Evolutionary conservation across 139 green algal genomes (phyloP).

Genomic region (Klebsormidium nitens): DNA sequence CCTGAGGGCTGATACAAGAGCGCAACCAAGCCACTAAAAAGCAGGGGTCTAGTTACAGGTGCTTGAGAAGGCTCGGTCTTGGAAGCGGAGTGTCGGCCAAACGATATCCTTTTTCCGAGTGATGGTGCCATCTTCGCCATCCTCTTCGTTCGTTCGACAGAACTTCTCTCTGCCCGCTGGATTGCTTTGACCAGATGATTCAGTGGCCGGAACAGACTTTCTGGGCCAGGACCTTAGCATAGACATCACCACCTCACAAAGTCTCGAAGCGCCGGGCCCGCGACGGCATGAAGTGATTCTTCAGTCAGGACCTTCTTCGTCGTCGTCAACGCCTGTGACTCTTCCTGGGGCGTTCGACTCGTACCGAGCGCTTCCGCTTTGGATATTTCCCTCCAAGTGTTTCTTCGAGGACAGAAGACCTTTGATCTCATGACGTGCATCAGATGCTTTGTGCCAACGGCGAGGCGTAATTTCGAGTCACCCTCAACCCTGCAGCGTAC

Average conservation of each 20-base stretch:
- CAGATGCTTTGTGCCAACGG: background rate
- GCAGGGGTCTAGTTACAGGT: background rate
- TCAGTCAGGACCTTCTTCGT: background rate
- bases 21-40: background rate
- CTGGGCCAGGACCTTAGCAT: no score
- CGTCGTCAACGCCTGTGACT: background rate
- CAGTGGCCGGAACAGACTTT: no score
- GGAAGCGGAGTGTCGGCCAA: no score
- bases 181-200: no score
- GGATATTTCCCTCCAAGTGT: background rate
- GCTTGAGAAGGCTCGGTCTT: background rate
- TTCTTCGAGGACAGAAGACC: background rate
- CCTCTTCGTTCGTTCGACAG: no score
- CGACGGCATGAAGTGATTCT: no score
- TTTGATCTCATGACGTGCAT: no score
- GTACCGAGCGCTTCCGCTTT: background rate
- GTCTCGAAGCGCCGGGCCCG: no score
- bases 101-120: no score
- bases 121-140: no score
- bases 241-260: no score
- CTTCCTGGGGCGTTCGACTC: background rate
- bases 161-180: no score
- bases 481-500: slow-evolving; percentile 34
- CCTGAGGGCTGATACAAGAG: background rate
- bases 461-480: background rate